Conservation (phyloP, 2,329 filamentous ascomycete species). For the Hypomyces perniciosus region DNA sequence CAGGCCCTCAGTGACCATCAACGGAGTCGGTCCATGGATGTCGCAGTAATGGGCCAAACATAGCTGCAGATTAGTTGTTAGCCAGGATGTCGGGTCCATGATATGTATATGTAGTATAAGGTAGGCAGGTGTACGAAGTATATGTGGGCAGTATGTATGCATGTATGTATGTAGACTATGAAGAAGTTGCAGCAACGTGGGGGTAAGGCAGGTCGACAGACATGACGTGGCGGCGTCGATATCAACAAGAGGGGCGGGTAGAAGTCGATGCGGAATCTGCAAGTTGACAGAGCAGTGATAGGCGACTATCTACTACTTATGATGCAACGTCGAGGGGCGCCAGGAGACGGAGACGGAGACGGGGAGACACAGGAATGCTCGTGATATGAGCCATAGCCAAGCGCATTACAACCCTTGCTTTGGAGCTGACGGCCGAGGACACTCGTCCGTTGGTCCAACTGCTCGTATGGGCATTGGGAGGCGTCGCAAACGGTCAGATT, state of each 20-base stretch:
- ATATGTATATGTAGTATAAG: not conserved
- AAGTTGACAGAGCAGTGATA: not conserved
- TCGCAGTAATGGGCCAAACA: slow-evolving; percentile 68
- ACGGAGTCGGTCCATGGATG: slow-evolving; percentile 60
- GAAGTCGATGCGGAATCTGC: not conserved
- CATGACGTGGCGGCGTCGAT: not conserved
- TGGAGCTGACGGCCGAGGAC: slow-evolving; percentile 1
- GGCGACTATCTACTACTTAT: slow-evolving; percentile 7
- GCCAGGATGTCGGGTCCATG: slow-evolving; percentile 26
- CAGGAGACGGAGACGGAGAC: not conserved
- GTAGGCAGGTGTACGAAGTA: no score
- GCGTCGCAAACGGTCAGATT: slow-evolving; percentile 1
- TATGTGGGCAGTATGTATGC: not conserved
- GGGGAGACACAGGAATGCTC: slow-evolving; percentile 7
- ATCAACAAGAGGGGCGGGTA: not conserved
- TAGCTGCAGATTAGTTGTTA: slow-evolving; percentile 46
- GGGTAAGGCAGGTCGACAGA: not conserved
- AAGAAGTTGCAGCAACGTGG: not conserved
- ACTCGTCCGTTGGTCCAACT: slow-evolving; percentile 1
- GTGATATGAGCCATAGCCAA: slow-evolving; percentile 9
- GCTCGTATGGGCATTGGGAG: not conserved
- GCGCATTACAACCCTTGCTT: slow-evolving; percentile 1
- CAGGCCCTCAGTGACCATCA: slow-evolving; percentile 64
- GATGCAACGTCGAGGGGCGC: not conserved
- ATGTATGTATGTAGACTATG: not conserved